Conservation (phyloP, 805 yeast genomes). For the Candida sphagnicola region DNA sequence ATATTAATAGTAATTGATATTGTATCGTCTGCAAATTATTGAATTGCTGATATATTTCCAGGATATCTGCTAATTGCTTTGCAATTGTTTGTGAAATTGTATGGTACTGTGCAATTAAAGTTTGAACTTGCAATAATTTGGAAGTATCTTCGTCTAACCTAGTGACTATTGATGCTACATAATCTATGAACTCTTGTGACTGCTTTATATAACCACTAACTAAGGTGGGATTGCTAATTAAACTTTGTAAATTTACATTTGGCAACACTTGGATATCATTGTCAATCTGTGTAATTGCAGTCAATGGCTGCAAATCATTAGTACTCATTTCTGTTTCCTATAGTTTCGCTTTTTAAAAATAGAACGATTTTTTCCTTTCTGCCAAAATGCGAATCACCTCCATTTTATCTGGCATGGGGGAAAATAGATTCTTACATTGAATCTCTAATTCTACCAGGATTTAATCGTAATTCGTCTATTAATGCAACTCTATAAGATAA, state of each 20-base stretch:
- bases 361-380: not conserved
- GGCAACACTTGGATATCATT: constrained; percentile 28
- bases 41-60: constrained; percentile 27
- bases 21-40: constrained; percentile 31
- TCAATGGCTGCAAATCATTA: constrained; percentile 2
- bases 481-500: not conserved
- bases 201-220: constrained; percentile 28
- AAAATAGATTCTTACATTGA: no score
- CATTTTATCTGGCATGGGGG: no score
- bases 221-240: constrained; percentile 23
- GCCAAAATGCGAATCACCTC: not conserved
- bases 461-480: constrained; percentile 1
- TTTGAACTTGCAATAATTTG: constrained; percentile 17
- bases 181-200: constrained; percentile 16
- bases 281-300: constrained; percentile 16
- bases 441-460: no score
- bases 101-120: constrained; percentile 17
- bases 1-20: constrained; percentile 36
- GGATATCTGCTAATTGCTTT: constrained; percentile 20
- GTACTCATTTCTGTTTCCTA: not conserved
- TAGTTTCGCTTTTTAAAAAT: no score
- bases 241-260: constrained; percentile 17
- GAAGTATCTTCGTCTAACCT: constrained; percentile 13
- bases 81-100: constrained; percentile 17
- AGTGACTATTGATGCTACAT: constrained; percentile 9